Base-by-base conservation (phyloP, 2,329 filamentous ascomycete species). In the Colletotrichum lupini region DNA sequence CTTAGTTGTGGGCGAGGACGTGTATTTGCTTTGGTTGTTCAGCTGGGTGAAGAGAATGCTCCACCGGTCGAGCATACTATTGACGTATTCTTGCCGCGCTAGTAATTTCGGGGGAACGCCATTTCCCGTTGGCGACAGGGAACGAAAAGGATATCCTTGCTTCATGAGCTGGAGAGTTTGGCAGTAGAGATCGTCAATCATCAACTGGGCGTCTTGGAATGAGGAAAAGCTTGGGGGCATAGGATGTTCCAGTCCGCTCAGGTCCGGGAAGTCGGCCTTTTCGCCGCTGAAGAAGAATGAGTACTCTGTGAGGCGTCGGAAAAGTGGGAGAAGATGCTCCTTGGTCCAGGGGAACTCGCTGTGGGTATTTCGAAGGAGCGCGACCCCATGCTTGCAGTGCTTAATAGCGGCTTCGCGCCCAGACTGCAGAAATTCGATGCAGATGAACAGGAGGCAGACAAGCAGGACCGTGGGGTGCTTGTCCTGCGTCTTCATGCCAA, bases 371-470 rank as follows among this genome's bases (percentile, higher is more conserved):
- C 42, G 68, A 14, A 74, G 52, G 5, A 74, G 67, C 7, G 63
- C 68, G 11, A 74, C 72, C 11, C 72, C 72, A 16, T 74, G 72
- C 12, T 72, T 74, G 58, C 72, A 74, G 24, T 74, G 72, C 11
- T 42, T 59, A 4, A 74, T 64, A 6, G 72, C 72, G 7, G 68
- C 68, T 24, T 62, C 57, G 9, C 63, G 63, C 11, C 71, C 71
- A 7, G 62, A 62, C n/a, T 62, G 86, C 66, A 90, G 80, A 75
- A 88, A 87, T 77, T 90, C 88, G 61, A 89, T 85, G 74, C 87
- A 88, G n/a, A 87, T 85, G 72, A 89, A 88, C 26, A 89, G 78
- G 0, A 88, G 78, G 70, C 87, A 88, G 11, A 84, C 84, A 2
- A 88, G 80, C 8, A 89, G 77, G 1, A 81, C 81, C 0, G 83